phyloP scores from a whole-genome alignment of 441 rosid species.

The Cnidoscolus chayamansa region DNA sequence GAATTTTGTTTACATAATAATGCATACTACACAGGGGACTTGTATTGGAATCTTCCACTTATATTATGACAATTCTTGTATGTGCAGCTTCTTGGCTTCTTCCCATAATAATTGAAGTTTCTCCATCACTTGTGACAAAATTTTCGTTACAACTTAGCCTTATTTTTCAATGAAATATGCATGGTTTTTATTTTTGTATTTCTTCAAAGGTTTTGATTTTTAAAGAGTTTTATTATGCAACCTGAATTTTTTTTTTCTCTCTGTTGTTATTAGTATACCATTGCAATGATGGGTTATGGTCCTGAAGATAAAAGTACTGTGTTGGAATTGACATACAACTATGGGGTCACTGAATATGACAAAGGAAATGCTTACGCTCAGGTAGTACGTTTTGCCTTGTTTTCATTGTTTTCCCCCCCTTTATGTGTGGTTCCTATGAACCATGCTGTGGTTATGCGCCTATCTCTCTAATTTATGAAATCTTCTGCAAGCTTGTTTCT shows the following conservation, averaged over 20 bases:
- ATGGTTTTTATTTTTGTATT: background rate
- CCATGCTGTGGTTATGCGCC: background rate
- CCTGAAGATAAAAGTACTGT: slow-evolving; percentile 82
- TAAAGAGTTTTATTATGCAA: background rate
- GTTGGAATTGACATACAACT: slow-evolving; percentile 83
- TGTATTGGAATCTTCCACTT: no score
- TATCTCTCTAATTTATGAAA: background rate
- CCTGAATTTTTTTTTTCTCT: background rate
- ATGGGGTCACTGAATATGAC: slow-evolving; percentile 82
- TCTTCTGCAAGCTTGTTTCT: background rate
- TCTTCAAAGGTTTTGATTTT: background rate
- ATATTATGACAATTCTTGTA: background rate
- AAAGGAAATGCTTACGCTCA: slow-evolving; percentile 91
- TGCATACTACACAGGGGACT: background rate
- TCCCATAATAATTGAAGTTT: background rate
- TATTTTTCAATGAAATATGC: background rate
- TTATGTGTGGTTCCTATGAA: background rate
- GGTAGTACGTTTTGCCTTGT: slow-evolving; percentile 34
- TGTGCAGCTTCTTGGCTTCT: background rate
- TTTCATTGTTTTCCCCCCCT: background rate
- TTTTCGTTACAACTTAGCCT: background rate
- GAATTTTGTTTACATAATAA: background rate
- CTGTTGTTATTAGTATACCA: slow-evolving; percentile 43
- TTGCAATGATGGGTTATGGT: slow-evolving; percentile 86
- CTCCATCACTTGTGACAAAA: background rate